Base-by-base conservation (phyloP, 345 rosid genomes). In the Lenwebbia sp. region DNA sequence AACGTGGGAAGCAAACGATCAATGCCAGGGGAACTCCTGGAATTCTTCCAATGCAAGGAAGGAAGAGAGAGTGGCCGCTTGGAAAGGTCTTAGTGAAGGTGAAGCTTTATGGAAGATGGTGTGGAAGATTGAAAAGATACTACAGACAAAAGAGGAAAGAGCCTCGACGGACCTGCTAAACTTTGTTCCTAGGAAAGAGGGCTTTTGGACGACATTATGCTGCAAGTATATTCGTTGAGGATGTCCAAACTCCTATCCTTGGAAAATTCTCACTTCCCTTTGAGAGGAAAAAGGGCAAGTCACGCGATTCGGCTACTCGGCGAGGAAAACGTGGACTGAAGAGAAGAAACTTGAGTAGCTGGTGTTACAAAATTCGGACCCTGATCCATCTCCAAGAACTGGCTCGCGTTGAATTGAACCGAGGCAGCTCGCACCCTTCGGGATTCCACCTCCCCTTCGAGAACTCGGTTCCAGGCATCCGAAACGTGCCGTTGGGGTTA, bases 401-500 rank as follows among this genome's bases (percentile, higher is more conserved):
- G 88, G 53, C 19, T 82, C 44, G 90, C 85, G 53, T 89, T 84
- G 60, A 92, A 90, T 90, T 84, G 60, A 92, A 90, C n/a, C 62
- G 70, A n/a, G 92, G 91, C 26, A 89, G 83, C 55, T 89, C 91
- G 26, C 92, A 86, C 23, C 82, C 85, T 40, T 86, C 82, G 22
- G 93, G 93, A 75, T 89, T 88, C 93, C 93, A 91, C 78, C 91
- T 90, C 92, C 92, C 92, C 19, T 89, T 90, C 90, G 87, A 82
- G 89, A 84, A 92, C 52, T 88, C 91, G 14, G 88, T 83, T 92
- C 92, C 92, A 10, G 91, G 88, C 75, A 90, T 93, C 52, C 93
- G 90, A 83, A 86, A 88, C 22, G 87, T 87, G 81, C 74, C 88
- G 30, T 85, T 58, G 3, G 86, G 88, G 65, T 88, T 30, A 22